Evolutionary conservation across 2,329 filamentous ascomycete species (phyloP), one percentile per base, ranked within the genome.

Genomic region (Phyllosticta citribraziliensis): DNA sequence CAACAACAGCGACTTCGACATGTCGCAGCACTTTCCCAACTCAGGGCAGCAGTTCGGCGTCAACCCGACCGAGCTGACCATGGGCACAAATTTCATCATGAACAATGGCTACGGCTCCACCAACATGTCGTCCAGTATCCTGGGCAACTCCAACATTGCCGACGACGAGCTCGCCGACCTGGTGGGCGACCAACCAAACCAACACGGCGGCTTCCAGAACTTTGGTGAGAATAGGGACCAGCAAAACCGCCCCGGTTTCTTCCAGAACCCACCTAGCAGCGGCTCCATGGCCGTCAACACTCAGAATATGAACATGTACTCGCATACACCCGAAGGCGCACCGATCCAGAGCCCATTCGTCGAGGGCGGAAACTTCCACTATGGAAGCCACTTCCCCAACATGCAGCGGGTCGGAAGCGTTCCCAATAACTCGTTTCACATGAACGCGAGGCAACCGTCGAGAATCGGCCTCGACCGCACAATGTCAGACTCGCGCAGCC

Each of bases 341-440:
- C 91, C 93, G 5, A 93, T 96, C 63, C 89, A 95, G 70, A 97
- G 91, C 68, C 93, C 93, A 0, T 97, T 91, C 69, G 83, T 89
- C 52, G 84, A 88, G 58, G 79, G 77, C 67, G 86, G 83, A 70
- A 40, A 40, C 33, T 94, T 92, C 78, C 88, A 86, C 74, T 95
- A 91, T 62, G 78, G 78, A 69, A 86, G 88, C 68, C 82, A 85
- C 59, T 80, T 79, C 70, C 80, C 53, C 55, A 57, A 24, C 60
- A 57, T 61, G 30, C 60, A 61, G 50, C 20, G 60, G 22, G 50
- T 60, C 52, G 52, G 54, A 40, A 68, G 68, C 65, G 70, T 74
- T 68, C 70, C 67, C 25, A 70, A 67, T 59, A 68, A 68, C 55
- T 66, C 69, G 2, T 70, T 72, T 25, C 40, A 67, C 69, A 67